Evolutionary conservation across 2,329 filamentous ascomycete genomes (phyloP).

Genomic region (Pseudogymnoascus sp.): DNA sequence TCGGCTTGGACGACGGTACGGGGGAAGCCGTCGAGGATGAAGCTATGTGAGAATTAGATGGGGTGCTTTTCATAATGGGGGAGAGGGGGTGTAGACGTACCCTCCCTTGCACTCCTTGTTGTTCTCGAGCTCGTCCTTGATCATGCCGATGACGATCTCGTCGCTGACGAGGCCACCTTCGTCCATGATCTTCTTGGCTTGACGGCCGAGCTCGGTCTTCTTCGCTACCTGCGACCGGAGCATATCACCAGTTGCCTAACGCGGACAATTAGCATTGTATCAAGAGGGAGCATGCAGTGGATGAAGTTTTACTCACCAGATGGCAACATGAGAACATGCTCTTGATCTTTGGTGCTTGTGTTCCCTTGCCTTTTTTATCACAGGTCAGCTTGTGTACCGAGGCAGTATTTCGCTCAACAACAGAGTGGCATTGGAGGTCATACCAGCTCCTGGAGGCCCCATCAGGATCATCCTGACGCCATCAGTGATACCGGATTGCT

Average conservation of each 20-base stretch:
- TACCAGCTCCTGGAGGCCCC: slow-evolving; percentile 94
- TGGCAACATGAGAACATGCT: slow-evolving; percentile 97
- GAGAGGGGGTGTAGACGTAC: slow-evolving; percentile 47
- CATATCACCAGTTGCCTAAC: slow-evolving; percentile 95
- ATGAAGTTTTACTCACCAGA: slow-evolving; percentile 56
- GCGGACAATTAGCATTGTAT: slow-evolving; percentile 23
- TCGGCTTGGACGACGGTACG: slow-evolving; percentile 93
- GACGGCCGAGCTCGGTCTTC: slow-evolving; percentile 87
- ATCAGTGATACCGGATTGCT: slow-evolving; percentile 53
- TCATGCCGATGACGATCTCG: slow-evolving; percentile 99
- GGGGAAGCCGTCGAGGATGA: slow-evolving; percentile 98
- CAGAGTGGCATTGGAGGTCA: slow-evolving; percentile 33
- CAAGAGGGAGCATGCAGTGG: neutral
- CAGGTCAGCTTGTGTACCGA: neutral
- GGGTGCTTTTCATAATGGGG: neutral
- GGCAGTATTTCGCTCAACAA: slow-evolving; percentile 4
- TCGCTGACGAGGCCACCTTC: slow-evolving; percentile 95
- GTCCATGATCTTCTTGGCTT: slow-evolving; percentile 99
- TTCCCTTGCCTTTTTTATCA: slow-evolving; percentile 76
- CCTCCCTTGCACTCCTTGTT: slow-evolving; percentile 96
- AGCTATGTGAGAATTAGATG: slow-evolving; percentile 49
- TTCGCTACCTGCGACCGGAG: slow-evolving; percentile 95
- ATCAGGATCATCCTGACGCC: slow-evolving; percentile 94
- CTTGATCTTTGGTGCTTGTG: slow-evolving; percentile 96
- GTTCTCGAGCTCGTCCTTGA: slow-evolving; percentile 90